These are phyloP conservation scores for Pyrenophora graminea DNA, from an alignment of 2,329 filamentous ascomycete species.

Conservation along the genomic window DNA sequence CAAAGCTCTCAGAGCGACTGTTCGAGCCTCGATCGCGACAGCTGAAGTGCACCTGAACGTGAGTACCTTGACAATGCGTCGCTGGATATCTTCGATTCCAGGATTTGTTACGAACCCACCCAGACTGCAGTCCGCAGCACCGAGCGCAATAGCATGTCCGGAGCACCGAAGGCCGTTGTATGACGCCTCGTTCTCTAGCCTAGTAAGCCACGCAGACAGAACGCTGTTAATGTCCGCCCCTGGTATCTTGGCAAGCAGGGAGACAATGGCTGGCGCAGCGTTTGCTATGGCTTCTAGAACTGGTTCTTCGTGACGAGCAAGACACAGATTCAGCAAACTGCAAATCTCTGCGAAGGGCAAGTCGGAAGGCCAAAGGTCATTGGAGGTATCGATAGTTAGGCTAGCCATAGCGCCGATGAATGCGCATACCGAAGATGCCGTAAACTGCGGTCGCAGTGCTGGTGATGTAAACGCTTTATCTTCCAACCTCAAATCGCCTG, in stretches of 20 bases:
- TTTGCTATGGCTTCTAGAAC: conserved; percentile 38
- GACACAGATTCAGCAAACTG: conserved; percentile 39
- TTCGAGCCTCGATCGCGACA: conserved; percentile 52
- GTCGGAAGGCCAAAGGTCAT: conserved; percentile 2
- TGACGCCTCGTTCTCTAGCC: conserved; percentile 42
- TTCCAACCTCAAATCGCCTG: conserved; percentile 41
- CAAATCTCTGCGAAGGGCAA: conserved; percentile 24
- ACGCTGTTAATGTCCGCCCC: conserved; percentile 17
- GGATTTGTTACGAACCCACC: neutral
- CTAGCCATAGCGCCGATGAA: conserved; percentile 51
- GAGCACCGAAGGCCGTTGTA: conserved; percentile 49
- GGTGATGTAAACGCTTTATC: conserved; percentile 47
- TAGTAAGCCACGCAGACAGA: conserved; percentile 36
- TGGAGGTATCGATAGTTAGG: conserved; percentile 15
- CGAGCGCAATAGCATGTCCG: conserved; percentile 52
- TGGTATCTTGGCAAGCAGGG: conserved; percentile 20
- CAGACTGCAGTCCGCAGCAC: conserved; percentile 42
- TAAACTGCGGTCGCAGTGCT: conserved; percentile 64
- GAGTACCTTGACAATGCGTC: conserved; percentile 42
- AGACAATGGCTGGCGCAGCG: conserved; percentile 27
- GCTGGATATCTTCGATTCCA: conserved; percentile 15
- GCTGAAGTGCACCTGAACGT: conserved; percentile 42
- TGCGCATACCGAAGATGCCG: conserved; percentile 65
- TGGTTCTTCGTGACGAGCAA: conserved; percentile 41
- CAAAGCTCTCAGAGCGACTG: conserved; percentile 48